Percentiles rank a stretch among this genome's conserved stretches.
phyloP scores from a whole-genome alignment of 2,329 filamentous ascomycete species.

The Botryotinia narcissicola region DNA sequence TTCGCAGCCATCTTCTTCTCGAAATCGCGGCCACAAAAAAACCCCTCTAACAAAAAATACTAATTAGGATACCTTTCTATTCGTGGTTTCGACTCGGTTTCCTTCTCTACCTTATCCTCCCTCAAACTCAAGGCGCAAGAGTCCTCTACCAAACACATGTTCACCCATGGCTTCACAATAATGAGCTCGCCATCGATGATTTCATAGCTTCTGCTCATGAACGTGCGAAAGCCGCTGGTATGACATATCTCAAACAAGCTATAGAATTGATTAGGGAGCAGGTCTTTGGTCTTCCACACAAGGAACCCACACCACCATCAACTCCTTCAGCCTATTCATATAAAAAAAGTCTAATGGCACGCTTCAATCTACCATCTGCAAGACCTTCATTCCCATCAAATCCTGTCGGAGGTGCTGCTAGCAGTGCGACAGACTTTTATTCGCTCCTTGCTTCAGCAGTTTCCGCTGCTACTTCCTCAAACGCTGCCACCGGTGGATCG shows the following conservation, averaged over 20 bases:
- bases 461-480: conserved; percentile 44
- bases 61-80: conserved; percentile 80
- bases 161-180: conserved; percentile 82
- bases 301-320: conserved; percentile 45
- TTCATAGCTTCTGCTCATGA: conserved; percentile 83
- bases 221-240: conserved; percentile 70
- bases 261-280: conserved; percentile 73
- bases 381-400: conserved; percentile 48
- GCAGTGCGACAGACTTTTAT: conserved; percentile 66
- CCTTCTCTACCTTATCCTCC: conserved; percentile 93
- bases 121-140: conserved; percentile 91
- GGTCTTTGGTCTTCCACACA: conserved; percentile 72
- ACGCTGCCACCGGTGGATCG: conserved; percentile 34
- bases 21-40: neutral
- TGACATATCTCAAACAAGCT: conserved; percentile 69
- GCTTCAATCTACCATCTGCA: conserved; percentile 79
- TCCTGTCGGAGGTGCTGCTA: conserved; percentile 42
- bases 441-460: conserved; percentile 73
- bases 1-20: conserved; percentile 39
- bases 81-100: conserved; percentile 83
- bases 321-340: conserved; percentile 55
- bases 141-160: conserved; percentile 81
- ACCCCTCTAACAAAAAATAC: conserved; percentile 8
- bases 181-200: conserved; percentile 86
- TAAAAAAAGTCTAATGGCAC: conserved; percentile 76